Evolutionary conservation across 2,329 filamentous ascomycete species (phyloP), one percentile per base, ranked within the genome.

Genomic region (Atkinsonella hypoxylon): DNA sequence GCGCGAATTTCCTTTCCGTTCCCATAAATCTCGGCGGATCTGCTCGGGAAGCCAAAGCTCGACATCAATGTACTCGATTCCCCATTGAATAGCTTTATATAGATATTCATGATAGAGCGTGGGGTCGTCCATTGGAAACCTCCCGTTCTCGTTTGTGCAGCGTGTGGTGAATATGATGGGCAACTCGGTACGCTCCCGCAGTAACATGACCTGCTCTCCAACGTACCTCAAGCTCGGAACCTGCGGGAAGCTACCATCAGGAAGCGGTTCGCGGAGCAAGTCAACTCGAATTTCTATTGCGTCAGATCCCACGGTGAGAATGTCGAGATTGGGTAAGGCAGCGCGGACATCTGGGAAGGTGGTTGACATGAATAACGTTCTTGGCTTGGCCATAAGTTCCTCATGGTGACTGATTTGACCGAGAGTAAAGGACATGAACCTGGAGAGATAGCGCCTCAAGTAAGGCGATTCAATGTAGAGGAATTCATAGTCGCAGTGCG

Each of bases 121-220:
- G 0, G 87, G 85, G 50, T 89, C 79, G 40, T 88, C 82, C 85
- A 90, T 90, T 0, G 88, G 88, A 55, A 93, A 94, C 22, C 81
- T 81, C 32, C 88, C 88, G 61, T 91, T 93, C 61, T 94, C 88
- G 31, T 77, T 80, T 2, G 81, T 88, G 63, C 88, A 93, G 57
- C 89, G 77, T 0, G 85, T 90, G 0, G 89, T 94, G 63, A 91
- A 91, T 51, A 94, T 89, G 62, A 95, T 88, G n/a, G 89, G 89
- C 41, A 95, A 71, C 60, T 94, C 88, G 0, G 87, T 93, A 55
- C 86, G 79, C 65, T 93, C 87, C 22, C 88, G 81, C 54, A 95
- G 68, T 2, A 89, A 70, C 86, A 91, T 90, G 51, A 95, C 76
- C 66, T 94, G 89, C 65, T 91, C 82, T 30, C 87, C 88, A 10